Percentiles rank a stretch among this genome's conserved stretches.
Evolutionary conservation across 2,329 filamentous ascomycete genomes (phyloP).

Genomic region (Aureobasidium leucospermi): DNA sequence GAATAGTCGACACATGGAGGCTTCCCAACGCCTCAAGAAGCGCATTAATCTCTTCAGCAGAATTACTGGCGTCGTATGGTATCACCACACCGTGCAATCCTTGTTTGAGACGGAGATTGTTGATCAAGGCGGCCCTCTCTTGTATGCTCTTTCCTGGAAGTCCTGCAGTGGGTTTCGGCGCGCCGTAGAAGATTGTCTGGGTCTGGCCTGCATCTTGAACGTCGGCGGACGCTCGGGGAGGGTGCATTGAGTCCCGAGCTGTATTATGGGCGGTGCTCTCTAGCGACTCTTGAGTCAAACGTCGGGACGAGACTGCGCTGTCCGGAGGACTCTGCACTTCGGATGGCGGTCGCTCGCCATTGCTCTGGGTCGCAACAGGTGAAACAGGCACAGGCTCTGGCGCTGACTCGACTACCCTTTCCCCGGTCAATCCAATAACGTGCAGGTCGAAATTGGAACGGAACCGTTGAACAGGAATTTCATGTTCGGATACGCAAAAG

Average conservation of each 20-base stretch:
- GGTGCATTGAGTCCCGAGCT: conserved; percentile 2
- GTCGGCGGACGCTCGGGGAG: background rate
- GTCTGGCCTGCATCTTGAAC: background rate
- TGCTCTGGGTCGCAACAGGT: background rate
- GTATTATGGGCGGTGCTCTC: background rate
- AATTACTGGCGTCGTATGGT: conserved; percentile 9
- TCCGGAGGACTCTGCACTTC: background rate
- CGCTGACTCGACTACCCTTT: background rate
- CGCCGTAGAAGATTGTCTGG: conserved; percentile 5
- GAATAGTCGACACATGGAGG: conserved; percentile 14
- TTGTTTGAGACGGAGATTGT: conserved; percentile 14
- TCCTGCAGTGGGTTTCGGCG: background rate
- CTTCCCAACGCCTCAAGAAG: conserved; percentile 4
- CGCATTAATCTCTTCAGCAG: conserved; percentile 10
- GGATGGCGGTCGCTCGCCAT: background rate
- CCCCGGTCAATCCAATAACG: background rate
- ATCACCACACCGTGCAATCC: conserved; percentile 15
- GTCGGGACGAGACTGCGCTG: background rate
- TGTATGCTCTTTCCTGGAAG: background rate
- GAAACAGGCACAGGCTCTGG: background rate
- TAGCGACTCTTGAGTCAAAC: background rate
- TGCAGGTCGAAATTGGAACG: background rate
- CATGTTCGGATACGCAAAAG: conserved; percentile 12
- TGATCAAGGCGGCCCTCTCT: conserved; percentile 2
- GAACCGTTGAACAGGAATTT: background rate